Evolutionary conservation across 176 grass and related monocot species (phyloP), one percentile per base, ranked within the genome.

Genomic region (Dendrocalamus sinicus): DNA sequence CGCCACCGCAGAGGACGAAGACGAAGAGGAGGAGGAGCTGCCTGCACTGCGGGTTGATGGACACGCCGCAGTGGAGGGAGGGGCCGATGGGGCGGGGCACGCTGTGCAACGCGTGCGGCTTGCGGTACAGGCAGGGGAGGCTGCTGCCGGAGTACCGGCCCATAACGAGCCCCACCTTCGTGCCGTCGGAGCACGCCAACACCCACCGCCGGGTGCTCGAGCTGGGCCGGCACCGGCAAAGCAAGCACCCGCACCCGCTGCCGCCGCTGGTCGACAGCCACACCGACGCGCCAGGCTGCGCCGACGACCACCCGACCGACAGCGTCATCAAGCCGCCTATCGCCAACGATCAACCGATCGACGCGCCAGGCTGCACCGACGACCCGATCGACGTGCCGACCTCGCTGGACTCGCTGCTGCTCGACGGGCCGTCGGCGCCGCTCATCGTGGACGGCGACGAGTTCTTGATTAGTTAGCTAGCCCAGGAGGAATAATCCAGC

Each of bases 141-240:
- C 88, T 95, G 8, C 88, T 93, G 78, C 93, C 91, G 57, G 95
- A 98, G 89, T 98, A 98, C 88, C 91, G 95, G 15, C 95, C 95
- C 1, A 51, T 63, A 1, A 80, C 88, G 61, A 98, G 95, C 77
- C 95, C 95, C 48, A 86, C 89, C 8, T 98, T 94, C 73, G 39
- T 84, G 82, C 70, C 85, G 47, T 81, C 88, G 15, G 75, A 87
- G 89, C 93, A 98, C 84, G 91, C 93, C 16, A 92, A 83, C 83
- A 75, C 83, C 7, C 95, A 95, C 88, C 88, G 93, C 41, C 84
- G 84, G 77, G 95, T 98, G 60, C 43, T 94, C 43, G 57, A 93
- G 80, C 80, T 93, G 35, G 89, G 77, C 73, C 89, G 74, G 15
- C 75, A 87, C 47, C 64, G 45, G 57, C 79, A 57, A n/a, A 16